Percentiles rank a stretch among this genome's conserved stretches.
These are phyloP conservation scores for Crassisporium funariophilum DNA, from an alignment of 768 basidiomycete species.

Conservation along the genomic window DNA sequence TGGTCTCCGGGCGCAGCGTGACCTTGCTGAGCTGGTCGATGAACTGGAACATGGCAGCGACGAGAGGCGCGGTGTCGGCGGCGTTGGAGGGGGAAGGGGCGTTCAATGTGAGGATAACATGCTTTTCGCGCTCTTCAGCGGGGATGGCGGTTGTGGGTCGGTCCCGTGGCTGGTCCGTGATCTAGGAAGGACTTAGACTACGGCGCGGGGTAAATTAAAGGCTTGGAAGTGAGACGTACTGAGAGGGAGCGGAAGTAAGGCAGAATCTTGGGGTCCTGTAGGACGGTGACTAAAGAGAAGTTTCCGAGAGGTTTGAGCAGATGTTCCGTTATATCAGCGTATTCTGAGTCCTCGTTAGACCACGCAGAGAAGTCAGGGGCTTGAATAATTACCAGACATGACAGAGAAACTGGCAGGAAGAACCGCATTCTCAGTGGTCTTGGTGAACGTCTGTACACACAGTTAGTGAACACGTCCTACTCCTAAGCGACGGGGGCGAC, in stretches of 20 bases:
- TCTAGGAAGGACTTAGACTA: slow-evolving; percentile 34
- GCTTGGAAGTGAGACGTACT: slow-evolving; percentile 42
- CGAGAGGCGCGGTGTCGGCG: slow-evolving; percentile 55
- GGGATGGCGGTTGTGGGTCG: slow-evolving; percentile 60
- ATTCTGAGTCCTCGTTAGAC: slow-evolving; percentile 70
- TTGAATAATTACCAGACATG: slow-evolving; percentile 64
- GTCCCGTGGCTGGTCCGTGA: slow-evolving; percentile 83
- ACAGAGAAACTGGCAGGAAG: slow-evolving; percentile 67
- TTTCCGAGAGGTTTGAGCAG: slow-evolving; percentile 61
- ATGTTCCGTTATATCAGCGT: slow-evolving; percentile 81
- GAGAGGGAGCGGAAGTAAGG: slow-evolving; percentile 87
- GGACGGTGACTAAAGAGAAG: slow-evolving; percentile 52
- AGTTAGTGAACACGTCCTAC: background rate
- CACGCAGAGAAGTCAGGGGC: slow-evolving; percentile 9
- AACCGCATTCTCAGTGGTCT: slow-evolving; percentile 63
- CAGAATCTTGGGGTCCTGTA: slow-evolving; percentile 65
- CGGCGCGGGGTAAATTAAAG: slow-evolving; percentile 3
- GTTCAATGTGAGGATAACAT: slow-evolving; percentile 68
- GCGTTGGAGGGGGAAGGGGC: slow-evolving; percentile 53
- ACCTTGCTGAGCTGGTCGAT: slow-evolving; percentile 66
- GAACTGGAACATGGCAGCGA: slow-evolving; percentile 72
- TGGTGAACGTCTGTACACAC: slow-evolving; percentile 72
- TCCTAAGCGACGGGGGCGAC: slow-evolving; percentile 29
- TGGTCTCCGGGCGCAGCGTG: slow-evolving; percentile 79
- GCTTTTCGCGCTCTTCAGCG: slow-evolving; percentile 61